Evolutionary conservation across 768 basidiomycete genomes (phyloP), one percentile per base, ranked within the genome.

Genomic region (Agrocybe praecox): DNA sequence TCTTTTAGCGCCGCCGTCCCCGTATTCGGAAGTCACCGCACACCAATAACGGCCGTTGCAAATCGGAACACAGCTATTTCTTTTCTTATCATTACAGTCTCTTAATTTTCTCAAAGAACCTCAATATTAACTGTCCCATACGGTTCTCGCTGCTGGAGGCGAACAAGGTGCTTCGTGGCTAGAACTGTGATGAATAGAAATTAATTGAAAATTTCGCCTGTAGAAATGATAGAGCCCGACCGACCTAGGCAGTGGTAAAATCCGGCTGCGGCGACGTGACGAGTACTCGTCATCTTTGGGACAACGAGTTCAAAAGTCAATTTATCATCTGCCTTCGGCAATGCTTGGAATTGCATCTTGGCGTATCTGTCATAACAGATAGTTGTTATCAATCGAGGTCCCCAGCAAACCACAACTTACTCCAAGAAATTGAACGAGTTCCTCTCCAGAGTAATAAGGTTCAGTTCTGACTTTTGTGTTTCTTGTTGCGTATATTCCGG

Each of bases 231-330:
- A 15, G n/a, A n/a, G n/a, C 52, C 23, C 6, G 33, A 69, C 80
- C 34, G 56, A 92, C 92, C 91, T 43, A 94, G 78, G 67, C 91
- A 92, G 62, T 94, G 90, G 69, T 94, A 92, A 68, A 94, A 87
- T 4, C 86, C 92, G 15, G 89, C 84, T 9, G 92, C 86, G 10
- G 90, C 92, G 34, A 94, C 88, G 65, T 87, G 90, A 10, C 83
- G 79, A 4, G 88, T 90, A 62, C 87, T 91, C 1, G 87, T 83
- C 44, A 72, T 67, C 59, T 73, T 80, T 10, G 90, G 90, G 10
- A 85, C 88, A 32, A 94, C 78, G 29, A 76, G 78, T 56, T 88
- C 83, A 65, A 93, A 91, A 10, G 72, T 76, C 32, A 93, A 73
- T 53, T 74, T 69, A 15, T 75, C 71, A 15, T 74, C 68, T 7